phyloP scores from a whole-genome alignment of 2,329 filamentous ascomycete species.

The Scleromitrula shiraiana region DNA sequence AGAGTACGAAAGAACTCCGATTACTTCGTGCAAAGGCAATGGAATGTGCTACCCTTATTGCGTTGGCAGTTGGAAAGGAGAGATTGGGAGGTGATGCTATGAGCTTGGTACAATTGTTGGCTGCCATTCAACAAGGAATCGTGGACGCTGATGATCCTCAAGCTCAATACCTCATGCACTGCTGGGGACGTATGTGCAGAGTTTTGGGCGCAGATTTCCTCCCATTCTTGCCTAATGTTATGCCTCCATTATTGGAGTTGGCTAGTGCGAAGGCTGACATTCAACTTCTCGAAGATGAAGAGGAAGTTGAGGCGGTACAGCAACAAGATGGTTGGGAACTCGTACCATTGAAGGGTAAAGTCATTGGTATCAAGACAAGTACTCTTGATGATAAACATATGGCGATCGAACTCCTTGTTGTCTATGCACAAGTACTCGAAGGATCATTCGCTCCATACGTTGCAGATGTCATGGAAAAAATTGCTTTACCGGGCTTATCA shows the following conservation, averaged over 20 bases:
- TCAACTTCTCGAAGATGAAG: constrained; percentile 89
- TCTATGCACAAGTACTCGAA: constrained; percentile 95
- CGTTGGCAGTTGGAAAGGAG: constrained; percentile 88
- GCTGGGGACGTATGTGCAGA: constrained; percentile 98
- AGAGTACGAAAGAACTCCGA: constrained; percentile 89
- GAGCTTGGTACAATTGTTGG: constrained; percentile 78
- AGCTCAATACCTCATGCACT: constrained; percentile 94
- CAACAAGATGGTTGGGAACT: constrained; percentile 97
- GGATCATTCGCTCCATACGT: constrained; percentile 88
- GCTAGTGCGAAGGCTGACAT: constrained; percentile 96
- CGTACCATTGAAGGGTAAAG: constrained; percentile 92
- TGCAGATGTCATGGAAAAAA: constrained; percentile 89
- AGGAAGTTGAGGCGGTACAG: constrained; percentile 85
- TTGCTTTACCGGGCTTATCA: constrained; percentile 83
- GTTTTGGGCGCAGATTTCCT: constrained; percentile 87
- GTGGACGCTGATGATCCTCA: constrained; percentile 91
- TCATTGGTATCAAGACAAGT: constrained; percentile 96
- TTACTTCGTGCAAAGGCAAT: constrained; percentile 93
- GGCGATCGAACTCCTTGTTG: constrained; percentile 96
- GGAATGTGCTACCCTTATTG: constrained; percentile 96
- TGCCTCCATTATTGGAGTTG: constrained; percentile 85
- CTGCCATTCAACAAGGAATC: constrained; percentile 77
- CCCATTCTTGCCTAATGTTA: constrained; percentile 85
- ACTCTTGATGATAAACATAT: constrained; percentile 98
- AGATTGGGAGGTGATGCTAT: constrained; percentile 83